Base-by-base conservation (phyloP, 2,329 filamentous ascomycete species). In the Apiospora pterosperma region DNA sequence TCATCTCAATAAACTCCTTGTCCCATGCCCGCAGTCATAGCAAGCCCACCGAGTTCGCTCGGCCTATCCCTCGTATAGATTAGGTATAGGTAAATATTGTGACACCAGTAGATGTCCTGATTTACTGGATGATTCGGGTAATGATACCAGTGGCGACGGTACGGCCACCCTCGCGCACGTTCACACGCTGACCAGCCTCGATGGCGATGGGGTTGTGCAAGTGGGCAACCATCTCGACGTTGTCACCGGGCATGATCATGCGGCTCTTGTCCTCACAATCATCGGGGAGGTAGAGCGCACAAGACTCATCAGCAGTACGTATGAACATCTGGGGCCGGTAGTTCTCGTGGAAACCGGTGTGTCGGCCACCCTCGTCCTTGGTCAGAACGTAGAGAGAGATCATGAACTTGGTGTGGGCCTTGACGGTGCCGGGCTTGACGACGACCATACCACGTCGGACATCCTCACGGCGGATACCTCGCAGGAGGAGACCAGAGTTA, bases 231-330 rank as follows among this genome's bases (percentile, higher is more conserved):
- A 99, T 97, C 86, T 99, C 96, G 71, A 97, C 89, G 81, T 99
- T 99, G 87, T 99, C 96, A 79, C 96, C 96, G 62, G 96, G 96
- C 93, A 97, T 96, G 80, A 97, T 90, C 84, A 93, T 91, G 79
- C 82, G 82, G 69, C 84, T 77, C 66, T 85, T 80, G 73, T 95
- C 90, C 78, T 90, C 89, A 68, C 86, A 90, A 68, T 91, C 92
- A 74, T 96, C 94, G 63, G 94, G 93, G 90, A 95, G 97, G 77
- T 85, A 88, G 73, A 99, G 87, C 65, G 90, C 85, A 75, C 92
- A 90, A 25, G 84, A 85, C 85, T 91, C 88, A 83, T 93, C 92
- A 70, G 95, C 92, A 71, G 96, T 98, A 76, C 96, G 92, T 78
- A 99, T 88, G 85, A 91, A 99, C 77, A 98, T 89, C 84, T 98